Evolutionary conservation across 129 eudicot genomes (phyloP), one percentile per base, ranked within the genome.

Genomic region (Arctium lappa): DNA sequence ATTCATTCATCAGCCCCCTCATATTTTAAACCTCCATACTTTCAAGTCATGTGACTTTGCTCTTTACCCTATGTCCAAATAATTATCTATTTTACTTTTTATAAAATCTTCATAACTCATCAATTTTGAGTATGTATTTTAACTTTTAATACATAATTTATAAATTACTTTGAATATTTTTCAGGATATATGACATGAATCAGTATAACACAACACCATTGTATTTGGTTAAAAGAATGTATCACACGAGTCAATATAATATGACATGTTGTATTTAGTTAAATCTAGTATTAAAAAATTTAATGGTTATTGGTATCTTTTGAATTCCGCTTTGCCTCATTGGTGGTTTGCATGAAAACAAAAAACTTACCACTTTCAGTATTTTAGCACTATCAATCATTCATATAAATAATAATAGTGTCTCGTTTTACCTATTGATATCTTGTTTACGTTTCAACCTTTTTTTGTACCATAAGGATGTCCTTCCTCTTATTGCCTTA

Each of bases 11-110:
- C 79, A 81, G 73, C 79, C 33, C 22, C 39, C 68, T 81, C 72
- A 30, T 82, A 74, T 65, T 74, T 31, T 62, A 65, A 82, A 22
- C 69, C 69, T 65, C 79, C 79, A 81, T 79, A 81, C 85, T 29
- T 73, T 42, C 27, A 74, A 82, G 76, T 82, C 85, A 82, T 74
- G 85, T 82, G 85, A 75, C 60, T 74, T 73, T 81, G 85, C 80
- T 65, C 85, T 82, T 74, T 65, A 74, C 69, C 80, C 80, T n/a
- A 82, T 75, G 75, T 36, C 80, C 50, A 63, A 40, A 65, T 60
- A 74, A 12, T 74, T 62, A 74, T 40, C 79, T 40, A 40, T 5
- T 74, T 63, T 65, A 75, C 75, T 75, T 75, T 75, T 65, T 82
- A 65, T 82, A 42, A 74, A 63, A 27, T 75, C 22, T 36, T 72